Conservation (phyloP, 148 eudicot genomes). For the Hydrangea macrophylla region DNA sequence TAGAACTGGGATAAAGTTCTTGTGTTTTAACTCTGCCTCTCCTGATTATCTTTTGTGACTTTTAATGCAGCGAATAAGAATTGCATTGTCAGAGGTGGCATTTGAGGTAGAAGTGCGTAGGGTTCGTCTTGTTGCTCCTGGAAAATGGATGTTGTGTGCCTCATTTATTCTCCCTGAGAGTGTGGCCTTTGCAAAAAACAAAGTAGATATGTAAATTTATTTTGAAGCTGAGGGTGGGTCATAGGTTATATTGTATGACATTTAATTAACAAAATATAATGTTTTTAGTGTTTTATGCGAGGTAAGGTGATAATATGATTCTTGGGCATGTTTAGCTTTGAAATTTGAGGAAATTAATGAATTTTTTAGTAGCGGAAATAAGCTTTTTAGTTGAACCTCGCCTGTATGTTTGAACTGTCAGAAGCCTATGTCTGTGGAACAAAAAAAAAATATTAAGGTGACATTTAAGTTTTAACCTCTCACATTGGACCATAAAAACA, state of each 20-base stretch:
- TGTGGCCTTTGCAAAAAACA: conserved; percentile 48
- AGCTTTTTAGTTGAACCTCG: too few species aligned
- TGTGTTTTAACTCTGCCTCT: not conserved
- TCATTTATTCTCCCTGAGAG: conserved; percentile 75
- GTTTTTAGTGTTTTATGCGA: too few species aligned
- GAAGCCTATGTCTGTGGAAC: too few species aligned
- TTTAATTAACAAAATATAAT: not conserved
- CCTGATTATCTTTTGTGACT: too few species aligned
- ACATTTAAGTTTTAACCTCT: too few species aligned
- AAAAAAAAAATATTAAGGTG: too few species aligned
- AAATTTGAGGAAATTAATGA: too few species aligned
- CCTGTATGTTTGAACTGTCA: too few species aligned
- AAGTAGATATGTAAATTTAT: conserved; percentile 10
- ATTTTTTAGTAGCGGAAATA: too few species aligned
- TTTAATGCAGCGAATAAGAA: conserved; percentile 61
- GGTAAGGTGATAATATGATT: too few species aligned
- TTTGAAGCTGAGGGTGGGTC: not conserved
- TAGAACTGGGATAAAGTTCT: not conserved
- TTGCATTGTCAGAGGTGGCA: conserved; percentile 64
- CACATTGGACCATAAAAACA: too few species aligned
- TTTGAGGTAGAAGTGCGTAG: conserved; percentile 69
- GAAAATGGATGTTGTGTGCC: conserved; percentile 96
- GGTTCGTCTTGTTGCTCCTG: conserved; percentile 91
- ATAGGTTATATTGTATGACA: not conserved
- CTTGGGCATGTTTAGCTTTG: too few species aligned